A percentile compares a stretch with the other conserved stretches of the same genome.
Evolutionary conservation across 441 rosid genomes (phyloP).

Genomic region (Pelargonium cotyledonis): DNA sequence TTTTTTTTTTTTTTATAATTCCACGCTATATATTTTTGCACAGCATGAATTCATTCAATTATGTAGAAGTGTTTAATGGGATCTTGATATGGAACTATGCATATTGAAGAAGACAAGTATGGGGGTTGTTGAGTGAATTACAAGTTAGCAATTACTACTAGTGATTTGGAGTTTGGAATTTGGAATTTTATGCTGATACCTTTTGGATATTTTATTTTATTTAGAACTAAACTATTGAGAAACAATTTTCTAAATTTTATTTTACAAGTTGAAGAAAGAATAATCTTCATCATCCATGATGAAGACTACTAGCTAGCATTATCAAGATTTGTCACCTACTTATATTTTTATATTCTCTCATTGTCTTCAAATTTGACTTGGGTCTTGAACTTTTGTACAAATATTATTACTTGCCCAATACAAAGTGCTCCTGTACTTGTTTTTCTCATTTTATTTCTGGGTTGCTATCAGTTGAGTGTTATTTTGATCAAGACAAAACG

Average conservation of each 20-base stretch:
- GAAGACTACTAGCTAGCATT: background rate
- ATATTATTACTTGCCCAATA: background rate
- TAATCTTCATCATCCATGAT: background rate
- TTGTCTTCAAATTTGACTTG: background rate
- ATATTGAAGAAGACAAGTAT: background rate
- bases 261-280: background rate
- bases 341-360: too few relatives aligned
- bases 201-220: background rate
- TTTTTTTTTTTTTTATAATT: too few relatives aligned
- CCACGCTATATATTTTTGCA: background rate
- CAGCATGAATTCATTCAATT: background rate
- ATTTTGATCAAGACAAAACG: too few relatives aligned
- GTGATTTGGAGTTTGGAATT: background rate
- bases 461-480: too few relatives aligned
- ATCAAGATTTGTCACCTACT: too few relatives aligned
- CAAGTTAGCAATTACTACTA: background rate
- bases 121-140: constrained; percentile 2
- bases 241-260: background rate
- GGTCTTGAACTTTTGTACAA: background rate
- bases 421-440: background rate
- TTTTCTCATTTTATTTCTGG: background rate
- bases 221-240: background rate
- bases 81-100: background rate
- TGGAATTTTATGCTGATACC: constrained; percentile 2
- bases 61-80: constrained; percentile 2